These are phyloP conservation scores for Ophiorrhiza pumila DNA, from an alignment of 257 asterid species.

Conservation along the genomic window DNA sequence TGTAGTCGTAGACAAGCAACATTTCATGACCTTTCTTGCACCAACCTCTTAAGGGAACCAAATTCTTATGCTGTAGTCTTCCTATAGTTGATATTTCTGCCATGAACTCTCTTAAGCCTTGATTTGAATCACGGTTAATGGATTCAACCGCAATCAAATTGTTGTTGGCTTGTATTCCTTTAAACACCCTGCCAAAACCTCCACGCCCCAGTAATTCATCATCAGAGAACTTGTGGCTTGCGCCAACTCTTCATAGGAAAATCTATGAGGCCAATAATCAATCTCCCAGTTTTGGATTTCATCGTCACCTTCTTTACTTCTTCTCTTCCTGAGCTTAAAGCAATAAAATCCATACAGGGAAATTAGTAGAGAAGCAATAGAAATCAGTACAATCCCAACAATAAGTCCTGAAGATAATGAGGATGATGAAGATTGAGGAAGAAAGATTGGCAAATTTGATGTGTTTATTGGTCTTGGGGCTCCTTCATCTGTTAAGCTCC, in stretches of 20 bases:
- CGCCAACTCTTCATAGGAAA: conserved; percentile 11
- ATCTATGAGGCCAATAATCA: conserved; percentile 25
- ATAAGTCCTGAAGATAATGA: neutral
- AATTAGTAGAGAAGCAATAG: neutral
- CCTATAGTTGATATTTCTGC: conserved; percentile 25
- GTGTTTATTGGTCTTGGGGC: conserved; percentile 3
- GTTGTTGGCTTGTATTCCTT: conserved; percentile 14
- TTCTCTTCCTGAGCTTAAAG: neutral
- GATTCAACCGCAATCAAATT: conserved; percentile 17
- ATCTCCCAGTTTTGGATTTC: conserved; percentile 18
- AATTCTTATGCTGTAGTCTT: conserved; percentile 24
- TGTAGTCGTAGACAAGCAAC: conserved; percentile 20
- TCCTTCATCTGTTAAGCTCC: conserved; percentile 8
- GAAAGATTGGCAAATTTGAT: conserved; percentile 11
- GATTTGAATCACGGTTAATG: conserved; percentile 12
- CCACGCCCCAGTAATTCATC: conserved; percentile 18
- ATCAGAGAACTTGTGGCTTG: conserved; percentile 17
- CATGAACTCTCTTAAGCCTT: conserved; percentile 21
- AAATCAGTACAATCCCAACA: conserved; percentile 7
- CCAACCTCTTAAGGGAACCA: conserved; percentile 22
- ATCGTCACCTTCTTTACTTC: neutral
- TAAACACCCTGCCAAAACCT: conserved; percentile 24
- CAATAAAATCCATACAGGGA: neutral
- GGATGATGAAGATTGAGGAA: neutral
- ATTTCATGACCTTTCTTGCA: conserved; percentile 20